These are phyloP conservation scores for Cordyceps cicadae DNA, from an alignment of 2,329 filamentous ascomycete species.

Conservation along the genomic window DNA sequence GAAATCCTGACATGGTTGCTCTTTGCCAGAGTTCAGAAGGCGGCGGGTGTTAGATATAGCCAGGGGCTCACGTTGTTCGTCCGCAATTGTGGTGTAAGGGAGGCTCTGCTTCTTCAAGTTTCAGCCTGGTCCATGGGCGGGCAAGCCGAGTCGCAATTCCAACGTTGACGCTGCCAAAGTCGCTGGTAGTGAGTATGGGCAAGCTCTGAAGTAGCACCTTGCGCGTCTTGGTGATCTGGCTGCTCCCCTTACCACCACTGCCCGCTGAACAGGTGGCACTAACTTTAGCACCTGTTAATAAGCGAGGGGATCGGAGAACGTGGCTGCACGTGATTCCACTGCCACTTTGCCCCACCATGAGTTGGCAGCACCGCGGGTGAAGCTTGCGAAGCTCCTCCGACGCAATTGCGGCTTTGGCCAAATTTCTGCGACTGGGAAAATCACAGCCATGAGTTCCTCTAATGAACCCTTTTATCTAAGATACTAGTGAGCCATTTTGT, in stretches of 20 bases:
- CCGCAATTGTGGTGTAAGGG: not conserved
- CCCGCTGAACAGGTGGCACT: slow-evolving; percentile 33
- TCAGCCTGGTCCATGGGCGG: slow-evolving; percentile 24
- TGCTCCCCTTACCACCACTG: slow-evolving; percentile 20
- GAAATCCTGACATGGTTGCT: slow-evolving; percentile 75
- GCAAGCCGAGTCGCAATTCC: slow-evolving; percentile 20
- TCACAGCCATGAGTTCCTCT: slow-evolving; percentile 49
- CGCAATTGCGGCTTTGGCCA: not conserved
- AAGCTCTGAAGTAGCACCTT: slow-evolving; percentile 21
- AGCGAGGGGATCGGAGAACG: slow-evolving; percentile 16
- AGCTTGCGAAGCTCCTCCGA: not conserved
- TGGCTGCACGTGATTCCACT: slow-evolving; percentile 25
- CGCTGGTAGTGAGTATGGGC: slow-evolving; percentile 20
- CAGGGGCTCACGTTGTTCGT: slow-evolving; percentile 5
- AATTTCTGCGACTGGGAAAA: slow-evolving; percentile 11
- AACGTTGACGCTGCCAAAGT: slow-evolving; percentile 21
- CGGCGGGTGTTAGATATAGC: not conserved
- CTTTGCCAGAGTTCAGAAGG: not conserved
- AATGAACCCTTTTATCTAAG: slow-evolving; percentile 89
- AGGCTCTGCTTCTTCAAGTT: slow-evolving; percentile 12
- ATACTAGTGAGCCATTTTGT: slow-evolving; percentile 67
- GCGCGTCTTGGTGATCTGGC: slow-evolving; percentile 30
- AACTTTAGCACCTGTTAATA: slow-evolving; percentile 16
- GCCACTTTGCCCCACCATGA: slow-evolving; percentile 16
- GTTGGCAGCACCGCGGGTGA: not conserved